Percentiles rank a stretch among this genome's conserved stretches.
Evolutionary conservation across 2,329 filamentous ascomycete genomes (phyloP).

Genomic region (Incumbomyces delicatus): DNA sequence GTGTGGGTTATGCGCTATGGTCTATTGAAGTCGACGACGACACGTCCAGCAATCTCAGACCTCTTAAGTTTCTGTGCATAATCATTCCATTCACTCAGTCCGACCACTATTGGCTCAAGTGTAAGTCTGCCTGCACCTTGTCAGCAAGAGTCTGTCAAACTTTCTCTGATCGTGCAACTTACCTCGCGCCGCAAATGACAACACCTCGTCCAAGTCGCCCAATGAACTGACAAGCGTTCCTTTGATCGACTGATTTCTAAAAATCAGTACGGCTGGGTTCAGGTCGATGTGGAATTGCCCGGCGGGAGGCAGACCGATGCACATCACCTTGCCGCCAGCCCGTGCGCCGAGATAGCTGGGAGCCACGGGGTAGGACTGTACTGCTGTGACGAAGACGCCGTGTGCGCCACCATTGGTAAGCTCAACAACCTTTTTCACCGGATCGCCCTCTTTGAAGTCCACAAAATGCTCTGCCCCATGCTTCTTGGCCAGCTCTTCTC

Average conservation of each 20-base stretch:
- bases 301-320: conserved; percentile 31
- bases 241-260: conserved; percentile 12
- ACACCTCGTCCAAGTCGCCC: conserved; percentile 8
- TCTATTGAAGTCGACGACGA: conserved; percentile 20
- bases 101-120: conserved; percentile 19
- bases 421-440: conserved; percentile 33
- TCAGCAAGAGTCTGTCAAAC: not conserved
- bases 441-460: conserved; percentile 38
- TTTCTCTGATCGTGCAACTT: not conserved
- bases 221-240: conserved; percentile 10
- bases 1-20: not conserved
- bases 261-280: conserved; percentile 10
- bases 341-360: conserved; percentile 36
- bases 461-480: conserved; percentile 48
- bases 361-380: conserved; percentile 31
- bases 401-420: conserved; percentile 40
- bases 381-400: conserved; percentile 33
- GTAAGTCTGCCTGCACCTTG: conserved; percentile 14
- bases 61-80: conserved; percentile 20
- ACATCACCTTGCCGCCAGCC: conserved; percentile 43
- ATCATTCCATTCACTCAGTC: conserved; percentile 19
- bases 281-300: conserved; percentile 12
- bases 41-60: conserved; percentile 19
- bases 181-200: conserved; percentile 9
- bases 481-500: conserved; percentile 35